Evolutionary conservation across 768 basidiomycete species (phyloP), one percentile per base, ranked within the genome.

Genomic region (Suillus discolor): DNA sequence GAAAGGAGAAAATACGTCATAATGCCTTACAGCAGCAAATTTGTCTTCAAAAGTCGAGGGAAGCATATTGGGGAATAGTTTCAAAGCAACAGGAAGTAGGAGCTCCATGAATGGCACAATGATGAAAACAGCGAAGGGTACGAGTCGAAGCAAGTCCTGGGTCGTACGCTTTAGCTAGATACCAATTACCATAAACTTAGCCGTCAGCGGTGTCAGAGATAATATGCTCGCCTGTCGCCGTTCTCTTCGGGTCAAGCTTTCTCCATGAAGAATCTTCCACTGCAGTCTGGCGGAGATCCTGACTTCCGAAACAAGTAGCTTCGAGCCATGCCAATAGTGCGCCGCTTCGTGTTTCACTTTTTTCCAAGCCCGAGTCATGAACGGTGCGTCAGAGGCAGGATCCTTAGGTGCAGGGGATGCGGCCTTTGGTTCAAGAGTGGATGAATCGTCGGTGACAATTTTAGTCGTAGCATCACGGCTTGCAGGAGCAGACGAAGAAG

Each of bases 51-150:
- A 99, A 0, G 97, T 99, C 0, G 94, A 96, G 0, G 97, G 97
- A 6, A 99, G 87, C 95, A 99, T 99, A 78, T 93, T 98, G 16
- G 97, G 97, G 85, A 99, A 99, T 53, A 99, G 79, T 77, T 97
- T 97, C 69, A 99, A 84, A 0, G 96, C 96, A 47, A 99, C 94
- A 2, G 97, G 97, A 3, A 99, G 87, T 6, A 99, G 84, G 20
- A 99, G 76, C 75, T 99, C 97, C 97, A 99, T 99, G 84, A 99
- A 99, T 1, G 97, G 97, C 3, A 99, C 94, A 71, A 97, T 83
- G 68, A 99, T 75, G 80, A 99, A 98, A 60, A 94, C 94, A 8
- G 93, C 88, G 78, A 99, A 99, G 1, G 97, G 97, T 28, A 99
- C 89, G 16, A 99, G 88, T 38, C 97, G 89, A 62, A 99, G 79